Conservation (phyloP, 2,329 filamentous ascomycete genomes). For the Diaporthe australafricana region DNA sequence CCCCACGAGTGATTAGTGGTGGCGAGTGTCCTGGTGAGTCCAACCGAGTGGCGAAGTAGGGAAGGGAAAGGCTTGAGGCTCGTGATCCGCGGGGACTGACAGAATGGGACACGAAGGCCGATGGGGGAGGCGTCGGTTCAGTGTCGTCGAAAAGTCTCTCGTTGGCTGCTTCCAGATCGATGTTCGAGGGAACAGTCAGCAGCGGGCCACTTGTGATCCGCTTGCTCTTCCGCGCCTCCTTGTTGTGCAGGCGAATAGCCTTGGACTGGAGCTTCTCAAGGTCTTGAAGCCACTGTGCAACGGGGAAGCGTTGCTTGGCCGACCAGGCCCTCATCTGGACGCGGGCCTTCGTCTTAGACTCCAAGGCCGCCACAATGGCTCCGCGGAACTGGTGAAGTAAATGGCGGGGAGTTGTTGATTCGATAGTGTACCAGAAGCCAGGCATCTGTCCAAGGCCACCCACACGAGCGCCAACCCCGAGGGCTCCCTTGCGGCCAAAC, state of each 20-base stretch:
- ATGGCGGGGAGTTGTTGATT: conserved; percentile 72
- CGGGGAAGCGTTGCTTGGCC: conserved; percentile 74
- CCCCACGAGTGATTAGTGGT: neutral
- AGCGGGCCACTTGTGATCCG: conserved; percentile 36
- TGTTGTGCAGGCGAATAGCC: conserved; percentile 63
- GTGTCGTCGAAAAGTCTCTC: conserved; percentile 36
- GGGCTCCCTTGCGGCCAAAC: conserved; percentile 75
- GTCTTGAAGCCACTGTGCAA: conserved; percentile 75
- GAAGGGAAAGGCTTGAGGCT: conserved; percentile 40
- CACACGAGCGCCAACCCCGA: conserved; percentile 74
- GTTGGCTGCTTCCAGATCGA: conserved; percentile 35
- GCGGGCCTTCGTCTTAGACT: conserved; percentile 65
- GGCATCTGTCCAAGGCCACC: conserved; percentile 78
- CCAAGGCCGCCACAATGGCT: conserved; percentile 71
- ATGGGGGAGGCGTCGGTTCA: conserved; percentile 19
- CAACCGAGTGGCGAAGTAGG: conserved; percentile 37
- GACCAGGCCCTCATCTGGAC: conserved; percentile 74
- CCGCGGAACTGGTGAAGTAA: conserved; percentile 73
- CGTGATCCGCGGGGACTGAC: conserved; percentile 37
- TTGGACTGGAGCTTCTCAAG: conserved; percentile 71
- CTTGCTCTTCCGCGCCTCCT: conserved; percentile 44
- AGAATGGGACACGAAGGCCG: conserved; percentile 26
- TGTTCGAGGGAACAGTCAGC: conserved; percentile 39
- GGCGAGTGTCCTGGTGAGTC: neutral
- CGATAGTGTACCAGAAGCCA: conserved; percentile 78